Conservation (phyloP, 2,329 filamentous ascomycete genomes). For the Penicillium sp. region DNA sequence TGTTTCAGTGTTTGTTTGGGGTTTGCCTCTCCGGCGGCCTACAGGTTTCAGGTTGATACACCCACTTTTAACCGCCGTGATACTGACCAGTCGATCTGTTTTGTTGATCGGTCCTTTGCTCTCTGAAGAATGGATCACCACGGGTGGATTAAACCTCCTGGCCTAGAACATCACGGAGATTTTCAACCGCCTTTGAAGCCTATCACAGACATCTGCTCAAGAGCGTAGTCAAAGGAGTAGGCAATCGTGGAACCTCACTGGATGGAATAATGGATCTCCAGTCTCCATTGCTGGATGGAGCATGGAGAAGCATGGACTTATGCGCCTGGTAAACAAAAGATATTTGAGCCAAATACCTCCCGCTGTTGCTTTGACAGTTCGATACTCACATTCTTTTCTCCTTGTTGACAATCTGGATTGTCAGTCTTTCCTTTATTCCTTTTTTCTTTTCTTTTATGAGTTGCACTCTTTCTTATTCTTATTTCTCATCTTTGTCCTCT, state of each 20-base stretch:
- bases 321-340: neutral
- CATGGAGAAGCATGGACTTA: neutral
- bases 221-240: neutral
- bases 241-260: neutral
- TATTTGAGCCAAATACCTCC: slow-evolving; percentile 18
- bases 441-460: slow-evolving; percentile 13
- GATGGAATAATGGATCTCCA: slow-evolving; percentile 1
- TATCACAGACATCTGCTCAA: neutral
- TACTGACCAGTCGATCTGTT: slow-evolving; percentile 3
- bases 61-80: slow-evolving; percentile 3
- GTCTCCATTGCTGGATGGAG: neutral
- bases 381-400: slow-evolving; percentile 23
- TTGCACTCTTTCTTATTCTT: slow-evolving; percentile 6
- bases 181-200: neutral
- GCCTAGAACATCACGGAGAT: neutral
- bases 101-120: neutral
- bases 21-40: neutral
- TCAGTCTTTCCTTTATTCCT: slow-evolving; percentile 17
- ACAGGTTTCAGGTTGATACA: slow-evolving; percentile 8
- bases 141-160: neutral
- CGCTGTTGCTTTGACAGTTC: slow-evolving; percentile 8
- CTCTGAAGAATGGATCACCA: slow-evolving; percentile 11
- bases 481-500: neutral
- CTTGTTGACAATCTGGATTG: slow-evolving; percentile 25
- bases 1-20: slow-evolving; percentile 8